phyloP scores from a whole-genome alignment of 768 basidiomycete species.

The Boletus rex-veris region DNA sequence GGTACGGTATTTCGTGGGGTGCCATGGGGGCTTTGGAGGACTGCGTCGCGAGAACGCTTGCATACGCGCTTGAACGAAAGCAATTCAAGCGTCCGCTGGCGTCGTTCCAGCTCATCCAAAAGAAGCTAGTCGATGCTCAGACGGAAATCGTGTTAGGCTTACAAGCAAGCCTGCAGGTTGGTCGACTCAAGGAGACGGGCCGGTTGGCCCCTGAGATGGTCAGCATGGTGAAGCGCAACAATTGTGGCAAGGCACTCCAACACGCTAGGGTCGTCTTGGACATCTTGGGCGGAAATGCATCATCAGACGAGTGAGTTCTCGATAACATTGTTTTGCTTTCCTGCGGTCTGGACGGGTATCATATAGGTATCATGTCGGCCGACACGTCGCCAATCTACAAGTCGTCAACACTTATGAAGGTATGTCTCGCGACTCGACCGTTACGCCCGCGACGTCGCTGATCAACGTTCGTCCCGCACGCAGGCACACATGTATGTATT shows the following conservation, averaged over 20 bases:
- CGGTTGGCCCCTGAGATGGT: constrained; percentile 86
- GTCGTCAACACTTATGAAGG: constrained; percentile 97
- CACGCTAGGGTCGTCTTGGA: constrained; percentile 81
- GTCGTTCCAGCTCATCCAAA: constrained; percentile 96
- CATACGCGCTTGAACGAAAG: constrained; percentile 83
- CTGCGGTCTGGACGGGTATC: not conserved
- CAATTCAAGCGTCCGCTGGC: constrained; percentile 90
- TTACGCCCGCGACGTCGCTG: not conserved
- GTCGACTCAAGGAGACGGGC: constrained; percentile 80
- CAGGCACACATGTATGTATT: constrained; percentile 57
- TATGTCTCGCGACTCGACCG: constrained; percentile 20
- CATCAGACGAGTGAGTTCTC: constrained; percentile 76
- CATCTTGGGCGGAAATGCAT: constrained; percentile 92
- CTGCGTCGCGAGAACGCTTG: constrained; percentile 71
- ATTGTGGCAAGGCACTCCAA: constrained; percentile 88
- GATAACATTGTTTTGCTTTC: not conserved
- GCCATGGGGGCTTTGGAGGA: constrained; percentile 96
- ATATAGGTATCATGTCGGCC: constrained; percentile 82
- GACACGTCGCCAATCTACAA: constrained; percentile 92
- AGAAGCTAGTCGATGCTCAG: constrained; percentile 94
- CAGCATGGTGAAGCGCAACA: constrained; percentile 92
- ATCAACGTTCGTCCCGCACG: not conserved
- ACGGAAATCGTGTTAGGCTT: constrained; percentile 80
- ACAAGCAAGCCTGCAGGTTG: constrained; percentile 73
- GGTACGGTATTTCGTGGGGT: constrained; percentile 91